These are phyloP conservation scores for Aspergillus amoenus DNA, from an alignment of 2,329 filamentous ascomycete genomes.

Conservation along the genomic window DNA sequence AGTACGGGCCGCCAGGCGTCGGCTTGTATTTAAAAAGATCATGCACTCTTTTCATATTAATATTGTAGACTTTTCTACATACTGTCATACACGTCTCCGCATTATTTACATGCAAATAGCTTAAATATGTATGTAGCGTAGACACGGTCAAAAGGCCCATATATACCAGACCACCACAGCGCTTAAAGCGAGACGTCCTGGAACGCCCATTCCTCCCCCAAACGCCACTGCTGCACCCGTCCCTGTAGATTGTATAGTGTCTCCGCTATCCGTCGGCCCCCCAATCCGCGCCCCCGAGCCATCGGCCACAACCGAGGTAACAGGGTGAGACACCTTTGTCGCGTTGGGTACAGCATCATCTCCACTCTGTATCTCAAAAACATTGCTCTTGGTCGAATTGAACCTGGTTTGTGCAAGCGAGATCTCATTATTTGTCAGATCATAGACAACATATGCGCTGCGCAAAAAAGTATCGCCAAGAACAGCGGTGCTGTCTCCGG, in stretches of 20 bases:
- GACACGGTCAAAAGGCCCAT: conserved; percentile 16
- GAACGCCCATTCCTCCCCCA: conserved; percentile 14
- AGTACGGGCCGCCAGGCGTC: too few species aligned
- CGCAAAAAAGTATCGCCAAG: conserved; percentile 64
- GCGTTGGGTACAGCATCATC: conserved; percentile 53
- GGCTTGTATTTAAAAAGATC: too few species aligned
- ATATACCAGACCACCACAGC: conserved; percentile 26
- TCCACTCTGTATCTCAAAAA: conserved; percentile 56
- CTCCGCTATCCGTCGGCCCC: conserved; percentile 21
- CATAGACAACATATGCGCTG: conserved; percentile 64
- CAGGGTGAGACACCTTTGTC: conserved; percentile 50
- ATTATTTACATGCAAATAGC: background rate
- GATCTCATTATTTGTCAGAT: conserved; percentile 60
- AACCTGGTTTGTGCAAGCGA: conserved; percentile 62
- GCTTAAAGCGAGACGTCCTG: conserved; percentile 19
- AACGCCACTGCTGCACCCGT: conserved; percentile 16
- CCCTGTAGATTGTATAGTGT: conserved; percentile 19
- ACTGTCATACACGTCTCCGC: too few species aligned
- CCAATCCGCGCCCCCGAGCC: conserved; percentile 47
- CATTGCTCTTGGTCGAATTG: conserved; percentile 51
- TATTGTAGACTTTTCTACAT: too few species aligned
- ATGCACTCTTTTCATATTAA: too few species aligned
- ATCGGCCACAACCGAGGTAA: conserved; percentile 46
- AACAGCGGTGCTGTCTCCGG: conserved; percentile 48
- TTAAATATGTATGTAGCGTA: background rate